Evolutionary conservation across 163 green algal genomes (phyloP).

Genomic region (Coccomyxa subellipsoidea): DNA sequence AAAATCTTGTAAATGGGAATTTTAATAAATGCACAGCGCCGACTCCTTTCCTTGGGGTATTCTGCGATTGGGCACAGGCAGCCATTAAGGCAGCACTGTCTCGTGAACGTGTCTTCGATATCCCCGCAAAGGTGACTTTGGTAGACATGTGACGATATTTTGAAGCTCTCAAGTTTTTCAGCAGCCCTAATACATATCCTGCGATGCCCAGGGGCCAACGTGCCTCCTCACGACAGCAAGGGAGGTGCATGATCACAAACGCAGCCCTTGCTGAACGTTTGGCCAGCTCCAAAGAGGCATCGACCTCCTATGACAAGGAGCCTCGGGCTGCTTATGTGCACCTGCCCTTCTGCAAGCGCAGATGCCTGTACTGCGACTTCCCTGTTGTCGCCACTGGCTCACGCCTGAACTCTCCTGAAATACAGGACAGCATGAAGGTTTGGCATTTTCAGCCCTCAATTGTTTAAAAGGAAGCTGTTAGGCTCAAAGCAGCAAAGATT

Average conservation of each 20-base stretch:
- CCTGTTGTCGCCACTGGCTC: conserved; percentile 74
- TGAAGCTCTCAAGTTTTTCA: not conserved
- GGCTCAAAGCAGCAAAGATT: too few species aligned
- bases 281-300: not conserved
- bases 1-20: too few species aligned
- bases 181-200: not conserved
- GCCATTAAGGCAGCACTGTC: too few species aligned
- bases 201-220: not conserved
- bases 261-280: not conserved
- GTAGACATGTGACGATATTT: too few species aligned
- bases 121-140: too few species aligned
- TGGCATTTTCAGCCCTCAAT: too few species aligned
- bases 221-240: not conserved
- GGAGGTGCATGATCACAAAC: not conserved
- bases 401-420: not conserved
- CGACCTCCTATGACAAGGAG: not conserved
- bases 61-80: not conserved
- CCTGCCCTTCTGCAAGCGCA: conserved; percentile 93
- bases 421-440: conserved; percentile 9
- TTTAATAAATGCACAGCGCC: not conserved
- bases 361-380: conserved; percentile 98
- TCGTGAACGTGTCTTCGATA: too few species aligned
- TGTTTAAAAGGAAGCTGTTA: too few species aligned
- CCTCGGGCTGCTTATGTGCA: conserved; percentile 82
- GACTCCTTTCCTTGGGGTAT: not conserved